These are phyloP conservation scores for Nigrograna mackinnonii DNA, from an alignment of 2,329 filamentous ascomycete genomes.

Conservation along the genomic window DNA sequence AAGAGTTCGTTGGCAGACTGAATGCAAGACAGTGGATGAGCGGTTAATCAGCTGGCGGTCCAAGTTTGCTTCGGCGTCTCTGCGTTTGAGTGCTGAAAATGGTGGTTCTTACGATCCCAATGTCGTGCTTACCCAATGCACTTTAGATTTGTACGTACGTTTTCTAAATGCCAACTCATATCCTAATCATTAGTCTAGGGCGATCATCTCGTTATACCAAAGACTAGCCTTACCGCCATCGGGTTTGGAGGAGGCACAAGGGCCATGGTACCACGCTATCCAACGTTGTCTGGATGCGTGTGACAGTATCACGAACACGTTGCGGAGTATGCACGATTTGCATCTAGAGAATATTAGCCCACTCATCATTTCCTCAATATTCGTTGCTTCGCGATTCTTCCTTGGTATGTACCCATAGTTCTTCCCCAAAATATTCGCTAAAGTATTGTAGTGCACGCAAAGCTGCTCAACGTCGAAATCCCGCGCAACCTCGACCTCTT, in stretches of 20 bases:
- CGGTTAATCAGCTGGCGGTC: slow-evolving; percentile 22
- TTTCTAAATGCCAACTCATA: background rate
- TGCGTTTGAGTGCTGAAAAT: slow-evolving; percentile 14
- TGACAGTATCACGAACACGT: slow-evolving; percentile 23
- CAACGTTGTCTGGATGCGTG: slow-evolving; percentile 29
- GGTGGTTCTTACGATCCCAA: slow-evolving; percentile 23
- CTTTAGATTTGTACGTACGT: slow-evolving; percentile 20
- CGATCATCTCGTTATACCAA: slow-evolving; percentile 26
- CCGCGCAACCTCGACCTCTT: slow-evolving; percentile 25
- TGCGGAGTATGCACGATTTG: slow-evolving; percentile 20
- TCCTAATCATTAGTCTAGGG: slow-evolving; percentile 7
- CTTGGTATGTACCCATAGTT: slow-evolving; percentile 17
- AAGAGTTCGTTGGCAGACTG: slow-evolving; percentile 21
- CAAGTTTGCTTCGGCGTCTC: slow-evolving; percentile 19
- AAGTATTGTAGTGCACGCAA: slow-evolving; percentile 21
- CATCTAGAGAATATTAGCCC: slow-evolving; percentile 25
- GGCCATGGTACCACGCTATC: slow-evolving; percentile 31
- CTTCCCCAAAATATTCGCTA: background rate
- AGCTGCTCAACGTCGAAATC: slow-evolving; percentile 21
- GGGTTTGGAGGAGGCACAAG: slow-evolving; percentile 19
- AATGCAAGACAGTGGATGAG: slow-evolving; percentile 26
- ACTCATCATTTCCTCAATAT: slow-evolving; percentile 24
- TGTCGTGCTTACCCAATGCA: slow-evolving; percentile 22
- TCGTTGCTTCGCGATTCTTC: slow-evolving; percentile 27
- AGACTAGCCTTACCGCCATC: slow-evolving; percentile 19